Conservation (phyloP, 192 early-diverging fungal genomes). For the Dissophora globulifera region DNA sequence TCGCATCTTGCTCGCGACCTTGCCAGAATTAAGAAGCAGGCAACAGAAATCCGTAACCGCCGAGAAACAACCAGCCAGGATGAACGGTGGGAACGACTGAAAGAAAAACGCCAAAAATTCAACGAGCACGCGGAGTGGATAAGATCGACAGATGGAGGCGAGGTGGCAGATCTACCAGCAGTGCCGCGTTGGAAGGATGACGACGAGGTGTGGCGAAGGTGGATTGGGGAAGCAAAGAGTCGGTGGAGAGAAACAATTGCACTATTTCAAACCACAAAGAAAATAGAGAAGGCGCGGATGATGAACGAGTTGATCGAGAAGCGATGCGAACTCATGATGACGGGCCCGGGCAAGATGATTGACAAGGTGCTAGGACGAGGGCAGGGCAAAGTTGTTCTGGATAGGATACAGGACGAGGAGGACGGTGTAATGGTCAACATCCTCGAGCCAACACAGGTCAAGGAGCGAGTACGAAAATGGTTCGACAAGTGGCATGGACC, state of each 20-base stretch:
- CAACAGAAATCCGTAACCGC: neutral
- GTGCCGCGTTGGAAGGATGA: neutral
- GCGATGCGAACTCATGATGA: neutral
- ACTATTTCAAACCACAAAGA: neutral
- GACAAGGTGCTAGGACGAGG: slow-evolving; percentile 13
- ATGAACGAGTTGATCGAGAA: slow-evolving; percentile 14
- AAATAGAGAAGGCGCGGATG: neutral
- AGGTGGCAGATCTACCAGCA: neutral
- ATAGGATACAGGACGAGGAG: neutral
- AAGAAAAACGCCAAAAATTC: neutral
- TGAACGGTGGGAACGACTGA: neutral
- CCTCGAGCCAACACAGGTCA: neutral
- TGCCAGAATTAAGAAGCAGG: neutral
- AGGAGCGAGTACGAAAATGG: neutral
- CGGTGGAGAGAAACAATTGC: neutral
- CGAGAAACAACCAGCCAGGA: neutral
- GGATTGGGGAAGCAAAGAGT: neutral
- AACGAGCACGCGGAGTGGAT: neutral
- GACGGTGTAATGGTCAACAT: neutral
- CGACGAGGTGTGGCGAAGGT: neutral
- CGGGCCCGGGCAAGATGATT: slow-evolving; percentile 5
- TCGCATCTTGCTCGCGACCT: neutral
- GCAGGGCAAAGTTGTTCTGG: slow-evolving; percentile 1
- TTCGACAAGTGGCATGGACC: slow-evolving; percentile 13
- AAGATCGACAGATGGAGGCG: too few species aligned